Evolutionary conservation across 2,329 filamentous ascomycete species (phyloP).

Genomic region (Proliferodiscus dingleyae): DNA sequence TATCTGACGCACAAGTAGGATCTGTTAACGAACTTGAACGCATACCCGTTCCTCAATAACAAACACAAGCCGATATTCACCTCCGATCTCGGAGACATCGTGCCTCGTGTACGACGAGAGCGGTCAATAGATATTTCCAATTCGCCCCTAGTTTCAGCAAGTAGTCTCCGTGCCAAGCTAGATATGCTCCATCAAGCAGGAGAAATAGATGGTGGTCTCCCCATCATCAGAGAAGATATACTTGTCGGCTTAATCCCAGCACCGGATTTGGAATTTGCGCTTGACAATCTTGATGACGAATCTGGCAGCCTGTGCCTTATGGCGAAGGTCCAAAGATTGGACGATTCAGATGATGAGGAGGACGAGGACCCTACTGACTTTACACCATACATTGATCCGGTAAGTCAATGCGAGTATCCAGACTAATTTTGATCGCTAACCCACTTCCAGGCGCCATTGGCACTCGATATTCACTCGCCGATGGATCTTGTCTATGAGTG

Average conservation of each 20-base stretch:
- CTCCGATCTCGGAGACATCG: constrained; percentile 80
- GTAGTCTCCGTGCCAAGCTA: constrained; percentile 72
- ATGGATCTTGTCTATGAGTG: constrained; percentile 96
- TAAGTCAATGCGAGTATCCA: constrained; percentile 34
- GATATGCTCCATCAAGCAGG: constrained; percentile 77
- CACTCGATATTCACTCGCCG: constrained; percentile 81
- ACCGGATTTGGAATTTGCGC: constrained; percentile 86
- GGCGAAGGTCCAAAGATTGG: constrained; percentile 59
- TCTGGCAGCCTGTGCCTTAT: constrained; percentile 73
- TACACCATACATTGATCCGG: constrained; percentile 84
- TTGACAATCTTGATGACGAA: constrained; percentile 79
- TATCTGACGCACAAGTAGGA: constrained; percentile 50
- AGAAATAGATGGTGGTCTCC: constrained; percentile 86
- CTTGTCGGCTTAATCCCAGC: constrained; percentile 89
- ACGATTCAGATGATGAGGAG: constrained; percentile 57
- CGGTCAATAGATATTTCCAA: constrained; percentile 83
- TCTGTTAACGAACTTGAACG: constrained; percentile 92
- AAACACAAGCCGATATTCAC: constrained; percentile 91
- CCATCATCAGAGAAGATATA: constrained; percentile 73
- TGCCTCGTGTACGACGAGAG: constrained; percentile 67
- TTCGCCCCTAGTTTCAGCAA: constrained; percentile 74
- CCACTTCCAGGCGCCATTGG: constrained; percentile 63
- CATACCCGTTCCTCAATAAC: constrained; percentile 95
- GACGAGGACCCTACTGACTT: constrained; percentile 72
- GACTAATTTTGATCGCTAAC: constrained; percentile 1